A percentile compares a stretch with the other conserved stretches of the same genome.
Conservation (phyloP, 2,329 filamentous ascomycete species). For the Botrytis elliptica region DNA sequence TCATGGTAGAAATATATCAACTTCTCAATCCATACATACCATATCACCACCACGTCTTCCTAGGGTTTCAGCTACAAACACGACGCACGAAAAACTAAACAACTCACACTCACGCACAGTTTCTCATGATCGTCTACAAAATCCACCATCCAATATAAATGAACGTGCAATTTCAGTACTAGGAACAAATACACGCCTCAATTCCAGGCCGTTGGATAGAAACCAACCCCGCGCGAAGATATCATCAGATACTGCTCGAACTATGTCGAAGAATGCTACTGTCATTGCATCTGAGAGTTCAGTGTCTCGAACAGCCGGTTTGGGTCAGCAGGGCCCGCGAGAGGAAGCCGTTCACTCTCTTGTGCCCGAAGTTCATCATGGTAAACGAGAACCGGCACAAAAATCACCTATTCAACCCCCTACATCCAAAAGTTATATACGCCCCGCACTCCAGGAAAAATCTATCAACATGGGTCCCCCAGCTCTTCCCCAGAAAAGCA, state of each 20-base stretch:
- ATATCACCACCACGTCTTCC: background rate
- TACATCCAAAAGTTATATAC: background rate
- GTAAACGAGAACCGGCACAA: background rate
- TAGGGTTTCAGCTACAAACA: background rate
- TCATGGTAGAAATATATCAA: background rate
- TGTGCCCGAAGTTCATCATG: background rate
- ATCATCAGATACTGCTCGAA: background rate
- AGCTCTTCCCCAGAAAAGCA: constrained; percentile 18
- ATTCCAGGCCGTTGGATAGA: background rate
- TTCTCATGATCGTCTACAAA: background rate
- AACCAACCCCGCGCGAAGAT: background rate
- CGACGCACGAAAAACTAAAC: background rate
- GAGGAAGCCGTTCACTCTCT: background rate
- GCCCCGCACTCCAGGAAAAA: constrained; percentile 21
- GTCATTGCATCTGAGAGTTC: background rate
- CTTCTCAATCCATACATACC: background rate
- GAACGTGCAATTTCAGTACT: too few species aligned
- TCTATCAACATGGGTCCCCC: constrained; percentile 32
- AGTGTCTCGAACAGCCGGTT: background rate
- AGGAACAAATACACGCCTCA: background rate
- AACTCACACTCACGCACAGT: background rate
- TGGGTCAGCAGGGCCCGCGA: background rate
- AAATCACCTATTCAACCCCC: background rate
- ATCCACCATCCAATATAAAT: too few species aligned
- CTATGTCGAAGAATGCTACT: background rate